Percentiles rank a stretch among this genome's conserved stretches.
Conservation (phyloP, 768 basidiomycete species). For the Russula lepida region DNA sequence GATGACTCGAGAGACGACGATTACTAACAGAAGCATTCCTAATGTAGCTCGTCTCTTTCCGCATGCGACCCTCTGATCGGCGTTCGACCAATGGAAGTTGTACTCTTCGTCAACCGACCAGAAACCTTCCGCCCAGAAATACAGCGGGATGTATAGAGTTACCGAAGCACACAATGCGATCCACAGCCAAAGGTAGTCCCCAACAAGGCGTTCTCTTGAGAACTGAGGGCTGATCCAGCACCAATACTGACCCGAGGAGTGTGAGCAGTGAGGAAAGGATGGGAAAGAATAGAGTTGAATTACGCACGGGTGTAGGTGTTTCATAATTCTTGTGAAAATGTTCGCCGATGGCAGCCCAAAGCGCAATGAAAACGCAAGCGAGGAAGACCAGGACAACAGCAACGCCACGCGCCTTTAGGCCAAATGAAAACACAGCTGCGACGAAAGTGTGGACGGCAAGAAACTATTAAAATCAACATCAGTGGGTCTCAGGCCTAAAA, state of each 20-base stretch:
- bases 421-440: constrained; percentile 31
- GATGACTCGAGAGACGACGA: background rate
- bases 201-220: constrained; percentile 28
- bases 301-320: background rate
- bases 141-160: constrained; percentile 23
- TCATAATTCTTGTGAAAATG: constrained; percentile 22
- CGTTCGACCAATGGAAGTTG: constrained; percentile 23
- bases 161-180: background rate
- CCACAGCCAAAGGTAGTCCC: constrained; percentile 42
- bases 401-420: constrained; percentile 24
- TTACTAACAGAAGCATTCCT: constrained; percentile 26
- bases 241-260: constrained; percentile 28
- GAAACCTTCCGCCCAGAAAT: constrained; percentile 26
- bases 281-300: constrained; percentile 16
- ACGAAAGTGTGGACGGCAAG: constrained; percentile 37
- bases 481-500: background rate
- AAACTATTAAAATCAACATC: constrained; percentile 24
- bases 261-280: background rate
- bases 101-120: constrained; percentile 25
- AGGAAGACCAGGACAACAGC: constrained; percentile 19
- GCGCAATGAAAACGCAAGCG: constrained; percentile 20
- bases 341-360: constrained; percentile 33
- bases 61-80: constrained; percentile 1
- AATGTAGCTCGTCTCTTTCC: constrained; percentile 4
- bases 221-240: constrained; percentile 36